Evolutionary conservation across 805 yeast species (phyloP), one percentile per base, ranked within the genome.

Genomic region (Torulaspora indica): DNA sequence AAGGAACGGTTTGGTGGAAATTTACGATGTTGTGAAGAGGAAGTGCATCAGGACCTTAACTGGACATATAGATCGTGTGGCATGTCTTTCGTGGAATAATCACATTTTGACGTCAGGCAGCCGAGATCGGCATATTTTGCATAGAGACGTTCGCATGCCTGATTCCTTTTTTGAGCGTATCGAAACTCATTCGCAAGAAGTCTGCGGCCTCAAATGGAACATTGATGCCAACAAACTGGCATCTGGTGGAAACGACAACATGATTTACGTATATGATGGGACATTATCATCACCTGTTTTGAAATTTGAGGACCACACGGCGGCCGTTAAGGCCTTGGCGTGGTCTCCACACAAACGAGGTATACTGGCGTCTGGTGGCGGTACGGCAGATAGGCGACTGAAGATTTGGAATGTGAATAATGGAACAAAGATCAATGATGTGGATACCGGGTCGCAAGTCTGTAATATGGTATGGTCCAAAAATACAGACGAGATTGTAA

Each of bases 331-430:
- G 66, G 98, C 98, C 0, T 75, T 93, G 42, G 86, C 95, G 1
- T 93, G 98, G 98, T 85, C 95, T 1, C 98, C 98, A 2, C 98
- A 93, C 61, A 96, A 88, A 61, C 72, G 97, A 43, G 97, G 98
- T 1, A 75, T 90, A 2, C 65, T 93, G 43, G 98, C 98, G 1
- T 78, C 93, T 1, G 98, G 98, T 12, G 98, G 98, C 14, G 98
- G 98, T 29, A 89, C 98, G 0, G 90, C 95, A 1, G 98, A 93
- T 65, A 79, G 91, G 45, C 76, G 82, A 31, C 83, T 93, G 54
- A 86, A 90, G 63, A 79, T 89, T 18, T 93, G 98, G 98, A 93
- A 90, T 63, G 84, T 95, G 0, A 67, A 81, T 35, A 85, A 84
- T 6, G 96, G 96, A 1, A 63, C 74, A 18, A 77, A 82, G 46